Conservation (phyloP, 176 grass and related monocot species). For the Juncus effusus region DNA sequence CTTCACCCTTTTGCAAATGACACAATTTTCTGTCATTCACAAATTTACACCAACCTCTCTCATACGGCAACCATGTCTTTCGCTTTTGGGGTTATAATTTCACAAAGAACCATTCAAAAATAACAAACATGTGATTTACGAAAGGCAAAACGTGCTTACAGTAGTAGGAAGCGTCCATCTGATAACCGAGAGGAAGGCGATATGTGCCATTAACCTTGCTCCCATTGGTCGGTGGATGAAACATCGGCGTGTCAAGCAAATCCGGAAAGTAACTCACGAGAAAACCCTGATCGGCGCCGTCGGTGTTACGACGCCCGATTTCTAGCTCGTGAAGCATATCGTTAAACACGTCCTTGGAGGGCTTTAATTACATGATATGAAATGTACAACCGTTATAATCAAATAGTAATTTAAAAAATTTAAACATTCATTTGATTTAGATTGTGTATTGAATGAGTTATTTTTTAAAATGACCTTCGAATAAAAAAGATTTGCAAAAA, state of each 20-base stretch:
- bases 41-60: no score
- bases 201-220: slow-evolving; percentile 85
- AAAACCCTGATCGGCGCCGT: slow-evolving; percentile 94
- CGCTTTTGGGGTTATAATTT: not conserved
- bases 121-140: not conserved
- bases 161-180: slow-evolving; percentile 99
- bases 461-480: no score
- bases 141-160: slow-evolving; percentile 42
- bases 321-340: slow-evolving; percentile 84
- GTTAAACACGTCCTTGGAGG: slow-evolving; percentile 88
- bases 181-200: slow-evolving; percentile 89
- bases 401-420: no score
- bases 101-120: slow-evolving; percentile 12
- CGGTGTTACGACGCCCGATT: slow-evolving; percentile 56
- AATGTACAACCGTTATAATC: not conserved
- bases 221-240: slow-evolving; percentile 74
- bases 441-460: no score
- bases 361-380: slow-evolving; percentile 33
- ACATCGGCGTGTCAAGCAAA: slow-evolving; percentile 79
- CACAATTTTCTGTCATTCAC: no score
- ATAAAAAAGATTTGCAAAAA: not conserved
- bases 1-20: no score
- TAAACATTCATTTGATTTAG: no score
- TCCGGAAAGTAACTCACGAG: slow-evolving; percentile 82
- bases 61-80: no score